phyloP scores from a whole-genome alignment of 2,329 filamentous ascomycete genomes.

The Calonectria multiphialidica region DNA sequence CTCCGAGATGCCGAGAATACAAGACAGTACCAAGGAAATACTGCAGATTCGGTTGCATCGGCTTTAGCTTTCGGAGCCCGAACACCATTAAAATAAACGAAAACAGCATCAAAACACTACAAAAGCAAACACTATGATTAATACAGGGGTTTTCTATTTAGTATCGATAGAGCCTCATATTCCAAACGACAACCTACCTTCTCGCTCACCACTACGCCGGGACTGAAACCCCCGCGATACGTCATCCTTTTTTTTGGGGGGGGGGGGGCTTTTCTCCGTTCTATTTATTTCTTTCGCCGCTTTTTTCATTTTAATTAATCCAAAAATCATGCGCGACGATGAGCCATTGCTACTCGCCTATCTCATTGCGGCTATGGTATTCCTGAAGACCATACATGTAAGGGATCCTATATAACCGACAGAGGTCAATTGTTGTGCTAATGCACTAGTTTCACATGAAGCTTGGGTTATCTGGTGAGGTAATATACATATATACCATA shows the following conservation, averaged over 20 bases:
- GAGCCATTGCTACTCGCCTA: background rate
- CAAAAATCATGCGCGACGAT: background rate
- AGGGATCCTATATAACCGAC: background rate
- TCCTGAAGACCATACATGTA: background rate
- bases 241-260: too few relatives aligned
- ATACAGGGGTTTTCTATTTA: background rate
- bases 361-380: background rate
- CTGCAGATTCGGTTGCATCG: background rate
- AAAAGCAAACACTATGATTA: background rate
- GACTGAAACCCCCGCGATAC: too few relatives aligned
- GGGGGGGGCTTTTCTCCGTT: too few relatives aligned
- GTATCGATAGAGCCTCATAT: background rate
- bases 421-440: background rate
- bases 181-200: too few relatives aligned
- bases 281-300: background rate
- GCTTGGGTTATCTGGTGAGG: background rate
- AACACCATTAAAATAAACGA: background rate
- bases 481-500: background rate
- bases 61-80: background rate
- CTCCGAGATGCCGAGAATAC: background rate
- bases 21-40: background rate
- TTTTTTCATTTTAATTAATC: background rate
- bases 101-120: background rate
- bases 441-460: background rate
- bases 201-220: too few relatives aligned